A percentile compares a stretch with the other conserved stretches of the same genome.
These are phyloP conservation scores for Fusarium haematococcum DNA, from an alignment of 2,329 filamentous ascomycete species.

Conservation along the genomic window DNA sequence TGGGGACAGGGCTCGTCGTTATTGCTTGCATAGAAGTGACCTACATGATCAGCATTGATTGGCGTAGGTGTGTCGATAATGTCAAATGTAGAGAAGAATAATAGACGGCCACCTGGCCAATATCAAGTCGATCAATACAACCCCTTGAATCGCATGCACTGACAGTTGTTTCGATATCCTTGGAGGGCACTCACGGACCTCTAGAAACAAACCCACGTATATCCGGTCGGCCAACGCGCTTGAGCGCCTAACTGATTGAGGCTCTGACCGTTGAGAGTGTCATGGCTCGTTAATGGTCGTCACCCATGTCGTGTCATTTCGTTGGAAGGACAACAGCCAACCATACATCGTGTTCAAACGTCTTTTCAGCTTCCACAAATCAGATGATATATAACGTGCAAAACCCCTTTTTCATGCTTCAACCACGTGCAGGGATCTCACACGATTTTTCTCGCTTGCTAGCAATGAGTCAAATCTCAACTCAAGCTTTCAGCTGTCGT, in stretches of 20 bases:
- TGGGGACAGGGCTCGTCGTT: slow-evolving; percentile 8
- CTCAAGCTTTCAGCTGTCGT: background rate
- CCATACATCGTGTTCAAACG: background rate
- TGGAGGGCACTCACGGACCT: background rate
- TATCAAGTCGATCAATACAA: background rate
- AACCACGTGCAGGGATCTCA: background rate
- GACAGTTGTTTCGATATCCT: background rate
- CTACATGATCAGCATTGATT: slow-evolving; percentile 29
- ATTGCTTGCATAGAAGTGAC: slow-evolving; percentile 17
- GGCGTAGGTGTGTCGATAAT: slow-evolving; percentile 15
- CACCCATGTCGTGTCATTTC: background rate
- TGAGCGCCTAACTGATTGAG: background rate
- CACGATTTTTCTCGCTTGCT: background rate
- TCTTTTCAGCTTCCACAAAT: background rate
- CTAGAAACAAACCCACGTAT: background rate
- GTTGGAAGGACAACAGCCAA: background rate
- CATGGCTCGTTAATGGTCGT: background rate
- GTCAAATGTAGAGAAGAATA: slow-evolving; percentile 27
- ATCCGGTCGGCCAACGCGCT: background rate
- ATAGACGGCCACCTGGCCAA: background rate
- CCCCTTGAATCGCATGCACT: background rate
- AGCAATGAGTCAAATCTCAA: background rate
- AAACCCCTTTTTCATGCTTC: background rate
- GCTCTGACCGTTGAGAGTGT: background rate
- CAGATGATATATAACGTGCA: background rate